Percentiles rank a stretch among this genome's conserved stretches.
phyloP scores from a whole-genome alignment of 805 yeast genomes.

The Suhomyces kilbournensis region DNA sequence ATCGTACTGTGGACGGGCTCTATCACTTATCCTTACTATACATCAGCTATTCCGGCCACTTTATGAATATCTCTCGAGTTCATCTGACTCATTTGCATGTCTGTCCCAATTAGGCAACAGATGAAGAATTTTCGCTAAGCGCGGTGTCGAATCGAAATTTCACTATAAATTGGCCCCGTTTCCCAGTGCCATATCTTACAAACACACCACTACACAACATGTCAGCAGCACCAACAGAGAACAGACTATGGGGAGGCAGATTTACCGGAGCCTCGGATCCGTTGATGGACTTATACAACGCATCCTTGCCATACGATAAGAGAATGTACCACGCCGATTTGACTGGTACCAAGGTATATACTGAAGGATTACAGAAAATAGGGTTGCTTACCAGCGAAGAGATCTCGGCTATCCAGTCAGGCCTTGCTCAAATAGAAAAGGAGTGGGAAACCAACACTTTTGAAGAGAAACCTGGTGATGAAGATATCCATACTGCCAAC shows the following conservation, averaged over 20 bases:
- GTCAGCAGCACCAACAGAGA: conserved; percentile 51
- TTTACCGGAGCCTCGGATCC: conserved; percentile 98
- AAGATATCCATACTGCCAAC: conserved; percentile 97
- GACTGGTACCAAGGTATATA: conserved; percentile 91
- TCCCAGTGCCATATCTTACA: not conserved
- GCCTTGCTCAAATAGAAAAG: conserved; percentile 62
- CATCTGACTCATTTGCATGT: conserved; percentile 2
- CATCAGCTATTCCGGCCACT: not conserved
- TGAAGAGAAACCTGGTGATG: conserved; percentile 84
- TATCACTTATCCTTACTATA: not conserved
- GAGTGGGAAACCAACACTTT: conserved; percentile 80
- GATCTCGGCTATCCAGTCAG: conserved; percentile 75
- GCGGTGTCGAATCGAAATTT: conserved; percentile 21
- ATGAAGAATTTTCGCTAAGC: conserved; percentile 11
- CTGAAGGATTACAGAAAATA: conserved; percentile 77
- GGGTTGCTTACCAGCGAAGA: conserved; percentile 74
- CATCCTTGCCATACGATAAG: conserved; percentile 93
- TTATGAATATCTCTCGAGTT: not conserved
- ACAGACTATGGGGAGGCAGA: conserved; percentile 96
- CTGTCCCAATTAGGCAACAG: conserved; percentile 9
- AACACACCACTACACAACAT: conserved; percentile 13
- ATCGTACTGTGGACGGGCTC: not conserved
- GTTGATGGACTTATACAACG: conserved; percentile 94
- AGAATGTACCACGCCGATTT: conserved; percentile 93
- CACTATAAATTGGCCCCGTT: conserved; percentile 1